Base-by-base conservation (phyloP, 768 basidiomycete genomes). In the Kwoniella shandongensis region DNA sequence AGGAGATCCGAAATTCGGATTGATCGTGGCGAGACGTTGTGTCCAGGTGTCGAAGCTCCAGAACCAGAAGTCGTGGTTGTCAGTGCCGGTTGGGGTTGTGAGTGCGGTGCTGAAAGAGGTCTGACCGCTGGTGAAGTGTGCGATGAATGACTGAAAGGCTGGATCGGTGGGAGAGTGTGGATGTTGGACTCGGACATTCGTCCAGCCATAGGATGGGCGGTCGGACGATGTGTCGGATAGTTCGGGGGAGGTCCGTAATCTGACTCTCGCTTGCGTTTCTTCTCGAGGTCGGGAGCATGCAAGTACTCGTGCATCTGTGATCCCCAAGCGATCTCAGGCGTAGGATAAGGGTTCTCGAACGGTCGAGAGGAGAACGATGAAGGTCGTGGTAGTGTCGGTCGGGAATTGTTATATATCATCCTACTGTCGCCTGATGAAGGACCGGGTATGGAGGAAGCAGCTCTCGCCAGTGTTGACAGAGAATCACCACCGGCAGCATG, bases 261-360 rank as follows among this genome's bases (percentile, higher is more conserved):
- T 6, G 44, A 49, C 15, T 51, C 56, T 5, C 56, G 50, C 22
- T 51, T 58, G 12, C 56, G 56, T 32, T 58, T 58, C 40, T 51
- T 58, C 3, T 58, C 56, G 6, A 17, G 11, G 6, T 58, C 56
- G 23, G 35, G 49, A 15, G 32, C 26, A n/a, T 27, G 41, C 32
- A 51, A 30, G 32, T 42, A 58, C 25, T 58, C 56, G 42, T 39
- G 38, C 50, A 58, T 58, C n/a, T 58, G 56, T 4, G 49, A 51
- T 3, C 56, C 50, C 49, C 50, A 58, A 2, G 30, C 32, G n/a
- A 58, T 12, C n/a, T 58, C 56, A 15, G 56, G 56, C 17, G 56
- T 58, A 7, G 56, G 56, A 44, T 58, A 58, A 10, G 56, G 56
- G 42, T 58, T 58, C 17, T 58, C 56, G 38, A 51, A 58, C 0